Base-by-base conservation (phyloP, 345 rosid genomes). In the Hibiscus trionum region DNA sequence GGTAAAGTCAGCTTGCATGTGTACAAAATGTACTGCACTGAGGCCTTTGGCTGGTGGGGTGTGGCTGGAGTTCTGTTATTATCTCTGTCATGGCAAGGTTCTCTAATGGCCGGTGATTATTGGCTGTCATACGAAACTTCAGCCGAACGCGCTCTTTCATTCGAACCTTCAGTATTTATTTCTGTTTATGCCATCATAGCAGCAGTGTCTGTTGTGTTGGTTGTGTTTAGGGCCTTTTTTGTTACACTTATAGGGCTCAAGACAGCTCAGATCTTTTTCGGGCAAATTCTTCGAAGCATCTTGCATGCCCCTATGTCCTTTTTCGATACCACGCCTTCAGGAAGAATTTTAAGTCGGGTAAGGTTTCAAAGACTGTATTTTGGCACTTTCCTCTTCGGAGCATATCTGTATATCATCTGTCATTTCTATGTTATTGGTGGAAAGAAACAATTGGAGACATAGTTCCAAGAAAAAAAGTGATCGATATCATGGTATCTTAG, bases 1-100 rank as follows among this genome's bases (percentile, higher is more conserved):
- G 98, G 98, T 37, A 84, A 82, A 73, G 91, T 94, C 17, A 89
- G 89, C 79, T 76, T 84, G 68, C 72, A 66, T 3, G 93, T 94
- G 26, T 91, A 94, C 78, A 91, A 86, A 78, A 75, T 83, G 55
- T 94, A 91, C 83, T 80, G 80, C 80, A 90, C 96, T 0, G 96
- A 88, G 78, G 96, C 98, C 26, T 94, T 76, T 76, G 97, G 98
- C 35, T 94, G 97, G 98, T 88, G 93, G 90, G 98, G 98, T 10
- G 80, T 84, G 42, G 80, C 76, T 19, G 72, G 71, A 16, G 91
- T 90, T 11, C 29, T 88, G 73, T 70, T 86, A 7, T 57, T 94
- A 50, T 94, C 98, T 59, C 10, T 94, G 10, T 0, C 82, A 11
- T 94, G 95, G 93, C 98, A 94, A 78, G 88, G 75, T 9, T 85